phyloP scores from a whole-genome alignment of 202 grass and related monocot genomes.

The Carex arenaria region DNA sequence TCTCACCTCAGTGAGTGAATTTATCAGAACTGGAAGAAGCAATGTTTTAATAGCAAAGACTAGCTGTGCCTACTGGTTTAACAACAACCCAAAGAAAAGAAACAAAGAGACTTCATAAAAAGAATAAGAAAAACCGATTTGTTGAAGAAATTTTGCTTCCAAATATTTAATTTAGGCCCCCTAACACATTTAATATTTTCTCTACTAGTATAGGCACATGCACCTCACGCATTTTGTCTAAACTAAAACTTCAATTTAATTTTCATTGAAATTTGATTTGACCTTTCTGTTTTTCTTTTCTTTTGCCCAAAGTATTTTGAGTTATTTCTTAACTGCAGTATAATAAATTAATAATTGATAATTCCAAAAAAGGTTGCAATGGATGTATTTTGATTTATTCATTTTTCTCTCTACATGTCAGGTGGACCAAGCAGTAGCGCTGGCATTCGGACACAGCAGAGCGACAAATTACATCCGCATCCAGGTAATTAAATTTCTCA shows the following conservation, averaged over 20 bases:
- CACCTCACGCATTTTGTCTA: neutral
- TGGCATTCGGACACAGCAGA: conserved; percentile 32
- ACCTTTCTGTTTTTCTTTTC: neutral
- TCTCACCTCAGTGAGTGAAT: neutral
- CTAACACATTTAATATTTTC: neutral
- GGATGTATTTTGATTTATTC: neutral
- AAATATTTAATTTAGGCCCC: neutral
- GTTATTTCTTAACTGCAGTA: too few relatives aligned
- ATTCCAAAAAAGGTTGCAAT: neutral
- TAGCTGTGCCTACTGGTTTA: neutral
- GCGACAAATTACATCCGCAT: conserved; percentile 30
- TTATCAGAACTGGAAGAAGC: neutral
- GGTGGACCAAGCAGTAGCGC: conserved; percentile 29
- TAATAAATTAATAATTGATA: too few relatives aligned
- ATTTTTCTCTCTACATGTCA: neutral
- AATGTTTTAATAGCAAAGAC: too few relatives aligned
- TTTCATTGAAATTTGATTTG: neutral
- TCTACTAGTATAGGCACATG: neutral
- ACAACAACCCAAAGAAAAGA: neutral
- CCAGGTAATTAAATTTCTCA: conserved; percentile 26
- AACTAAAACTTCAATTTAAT: too few relatives aligned
- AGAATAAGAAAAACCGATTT: neutral
- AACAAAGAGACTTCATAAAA: neutral
- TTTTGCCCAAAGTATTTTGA: too few relatives aligned
- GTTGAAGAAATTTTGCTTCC: neutral